Base-by-base conservation (phyloP, 345 rosid genomes). In the Lenwebbia sp. region DNA sequence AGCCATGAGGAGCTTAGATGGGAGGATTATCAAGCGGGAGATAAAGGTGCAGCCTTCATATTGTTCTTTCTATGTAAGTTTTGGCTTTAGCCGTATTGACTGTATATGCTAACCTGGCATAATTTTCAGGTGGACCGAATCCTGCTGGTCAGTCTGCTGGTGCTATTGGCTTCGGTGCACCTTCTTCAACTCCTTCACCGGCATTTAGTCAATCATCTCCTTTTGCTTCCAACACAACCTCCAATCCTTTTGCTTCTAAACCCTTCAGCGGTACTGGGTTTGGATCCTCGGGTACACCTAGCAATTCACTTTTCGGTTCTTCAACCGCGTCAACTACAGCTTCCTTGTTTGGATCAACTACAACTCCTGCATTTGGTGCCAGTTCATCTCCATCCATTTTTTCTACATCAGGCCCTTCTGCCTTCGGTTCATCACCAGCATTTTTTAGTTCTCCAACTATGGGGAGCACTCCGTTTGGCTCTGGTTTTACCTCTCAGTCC, bases 1-100 rank as follows among this genome's bases (percentile, higher is more conserved):
- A 92, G 91, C 89, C 98, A 94, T 56, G 99, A 98, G 89, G 99
- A 96, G 92, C 93, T 98, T 83, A 91, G 98, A 86, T 94, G 98
- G 99, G 99, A 94, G 89, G 99, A 98, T 87, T 95, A 94, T 87
- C 99, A 98, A 87, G 89, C 85, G 84, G 99, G 99, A 91, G 99
- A 98, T 90, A 96, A 96, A 95, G 99, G 99, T 96, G 88, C 75
- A 81, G 62, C 84, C 83, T 5, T 19, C 26, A 83, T 37, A 54
- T 44, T 74, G 49, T 57, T 49, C 65, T 53, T 76, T n/a, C 26
- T 51, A 17, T 13, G 52, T 41, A 54, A 83, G 30, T 57, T 51
- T n/a, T 86, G 78, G 49, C 81, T 54, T 51, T 85, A 52, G 44
- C 75, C 83, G 44, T 26, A 62, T 44, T 88, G 51, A 65, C 85